Evolutionary conservation across 2,329 filamentous ascomycete species (phyloP).

Genomic region (Corynespora cassiicola): DNA sequence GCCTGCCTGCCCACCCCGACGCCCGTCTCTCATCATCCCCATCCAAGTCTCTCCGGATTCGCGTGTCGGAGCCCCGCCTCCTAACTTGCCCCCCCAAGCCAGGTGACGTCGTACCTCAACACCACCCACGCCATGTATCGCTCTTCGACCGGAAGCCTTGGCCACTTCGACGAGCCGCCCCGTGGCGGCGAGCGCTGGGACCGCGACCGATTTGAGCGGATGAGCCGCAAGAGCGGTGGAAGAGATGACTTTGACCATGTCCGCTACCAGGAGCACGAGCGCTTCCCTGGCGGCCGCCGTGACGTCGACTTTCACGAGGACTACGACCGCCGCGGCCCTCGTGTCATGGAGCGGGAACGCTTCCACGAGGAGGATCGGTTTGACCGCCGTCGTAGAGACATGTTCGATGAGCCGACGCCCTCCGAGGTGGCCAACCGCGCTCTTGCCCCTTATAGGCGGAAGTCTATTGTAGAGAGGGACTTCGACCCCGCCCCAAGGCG

Average conservation of each 20-base stretch:
- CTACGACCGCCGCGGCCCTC: constrained; percentile 47
- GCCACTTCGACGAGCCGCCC: constrained; percentile 48
- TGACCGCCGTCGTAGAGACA: constrained; percentile 46
- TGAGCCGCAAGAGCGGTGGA: constrained; percentile 29
- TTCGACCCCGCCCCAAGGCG: constrained; percentile 60
- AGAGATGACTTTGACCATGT: constrained; percentile 45
- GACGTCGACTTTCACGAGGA: constrained; percentile 53
- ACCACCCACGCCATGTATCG: too few relatives aligned
- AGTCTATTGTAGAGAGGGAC: constrained; percentile 64
- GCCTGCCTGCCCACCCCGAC: too few relatives aligned
- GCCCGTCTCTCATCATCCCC: too few relatives aligned
- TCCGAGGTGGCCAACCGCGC: constrained; percentile 58
- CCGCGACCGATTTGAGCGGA: constrained; percentile 57
- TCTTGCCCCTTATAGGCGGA: constrained; percentile 65
- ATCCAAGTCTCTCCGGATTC: too few relatives aligned
- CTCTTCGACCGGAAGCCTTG: constrained; percentile 52
- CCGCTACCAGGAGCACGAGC: constrained; percentile 53
- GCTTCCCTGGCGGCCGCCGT: constrained; percentile 47
- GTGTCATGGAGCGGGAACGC: constrained; percentile 56
- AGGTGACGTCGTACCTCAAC: too few relatives aligned
- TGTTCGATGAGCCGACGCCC: constrained; percentile 55
- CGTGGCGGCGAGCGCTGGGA: constrained; percentile 54
- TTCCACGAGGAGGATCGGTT: constrained; percentile 63
- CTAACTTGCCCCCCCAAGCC: too few relatives aligned
- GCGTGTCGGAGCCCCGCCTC: too few relatives aligned